Evolutionary conservation across 2,329 filamentous ascomycete species (phyloP), one percentile per base, ranked within the genome.

Genomic region (Aspergillus persii): DNA sequence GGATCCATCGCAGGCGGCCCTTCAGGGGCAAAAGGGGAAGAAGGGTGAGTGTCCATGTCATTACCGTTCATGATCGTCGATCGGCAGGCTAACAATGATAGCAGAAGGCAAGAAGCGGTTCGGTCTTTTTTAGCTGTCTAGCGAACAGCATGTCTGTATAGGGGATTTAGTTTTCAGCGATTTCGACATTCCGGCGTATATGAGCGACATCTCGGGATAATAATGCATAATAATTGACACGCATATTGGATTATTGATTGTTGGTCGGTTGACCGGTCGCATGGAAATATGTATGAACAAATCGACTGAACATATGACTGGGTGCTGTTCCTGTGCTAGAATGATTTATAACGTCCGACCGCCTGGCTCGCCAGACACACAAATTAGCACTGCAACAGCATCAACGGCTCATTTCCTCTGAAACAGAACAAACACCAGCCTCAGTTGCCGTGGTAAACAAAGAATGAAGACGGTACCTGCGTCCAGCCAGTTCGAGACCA

Each of bases 1-100:
- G 3, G 72, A 74, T 58, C 74, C 75, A 31, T 66, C 63, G 9
- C 65, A 66, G 50, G 68, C 66, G 31, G 68, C 66, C 5, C 64
- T 57, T 33, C 66, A 65, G 33, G 61, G 56, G 56, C 39, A 59
- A 26, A 57, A 60, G 18, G 31, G 49, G n/a, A 57, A 56, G 51
- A 65, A 63, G 52, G 57, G 60, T 47, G 53, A 48, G 50, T 41
- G 18, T 33, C 27, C 50, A 36, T 49, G 44, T 36, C 41, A n/a
- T 18, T 53, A 12, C 33, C 36, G 4, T 18, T 29, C 36, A 39
- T 31, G 18, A 36, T 26, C 23, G 29, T 18, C 7, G 27, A 41
- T 41, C 36, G 15, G 36, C 36, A 26, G 15, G 46, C 56, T 58
- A 54, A 58, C n/a, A 23, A 4, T 12, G 15, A n/a, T 41, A 46